Percentiles rank a stretch among this genome's conserved stretches.
phyloP scores from a whole-genome alignment of 2,329 filamentous ascomycete species.

The Xylariaceae sp. region DNA sequence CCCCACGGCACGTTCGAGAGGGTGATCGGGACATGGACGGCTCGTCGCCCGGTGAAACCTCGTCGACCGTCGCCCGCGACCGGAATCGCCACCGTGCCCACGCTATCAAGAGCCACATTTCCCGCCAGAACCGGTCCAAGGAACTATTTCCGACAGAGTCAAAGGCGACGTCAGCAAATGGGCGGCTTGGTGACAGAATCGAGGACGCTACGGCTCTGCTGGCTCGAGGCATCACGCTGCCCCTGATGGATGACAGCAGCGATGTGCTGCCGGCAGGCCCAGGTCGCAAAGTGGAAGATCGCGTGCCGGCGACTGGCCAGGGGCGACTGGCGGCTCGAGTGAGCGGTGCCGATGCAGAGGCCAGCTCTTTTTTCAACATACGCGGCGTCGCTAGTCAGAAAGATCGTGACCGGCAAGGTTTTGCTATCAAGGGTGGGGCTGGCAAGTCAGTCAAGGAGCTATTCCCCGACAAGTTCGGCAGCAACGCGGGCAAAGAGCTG shows the following conservation, averaged over 20 bases:
- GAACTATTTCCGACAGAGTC: conserved; percentile 55
- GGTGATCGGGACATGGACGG: conserved; percentile 38
- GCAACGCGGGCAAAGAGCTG: conserved; percentile 65
- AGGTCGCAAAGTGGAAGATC: conserved; percentile 25
- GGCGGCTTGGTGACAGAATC: conserved; percentile 48
- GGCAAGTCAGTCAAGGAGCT: conserved; percentile 57
- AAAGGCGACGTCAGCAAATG: conserved; percentile 39
- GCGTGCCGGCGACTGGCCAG: conserved; percentile 26
- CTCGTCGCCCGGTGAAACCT: conserved; percentile 22
- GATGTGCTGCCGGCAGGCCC: conserved; percentile 22
- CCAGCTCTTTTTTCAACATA: conserved; percentile 49
- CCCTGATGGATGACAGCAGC: conserved; percentile 42
- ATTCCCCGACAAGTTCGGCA: conserved; percentile 60
- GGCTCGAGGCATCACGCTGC: conserved; percentile 44
- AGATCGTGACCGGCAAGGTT: conserved; percentile 42
- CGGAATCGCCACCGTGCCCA: conserved; percentile 44
- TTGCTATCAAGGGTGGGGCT: conserved; percentile 65
- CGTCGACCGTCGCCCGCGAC: conserved; percentile 23
- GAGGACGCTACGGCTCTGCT: conserved; percentile 52
- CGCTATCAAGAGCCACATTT: conserved; percentile 40
- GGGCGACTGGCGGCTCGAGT: conserved; percentile 34
- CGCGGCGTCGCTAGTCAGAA: conserved; percentile 52
- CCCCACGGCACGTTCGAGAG: conserved; percentile 43
- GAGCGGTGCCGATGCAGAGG: conserved; percentile 26
- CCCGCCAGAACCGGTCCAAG: conserved; percentile 41